Evolutionary conservation across 1,284 basidiomycete genomes (phyloP).

Genomic region (Rhodotorula sp.): DNA sequence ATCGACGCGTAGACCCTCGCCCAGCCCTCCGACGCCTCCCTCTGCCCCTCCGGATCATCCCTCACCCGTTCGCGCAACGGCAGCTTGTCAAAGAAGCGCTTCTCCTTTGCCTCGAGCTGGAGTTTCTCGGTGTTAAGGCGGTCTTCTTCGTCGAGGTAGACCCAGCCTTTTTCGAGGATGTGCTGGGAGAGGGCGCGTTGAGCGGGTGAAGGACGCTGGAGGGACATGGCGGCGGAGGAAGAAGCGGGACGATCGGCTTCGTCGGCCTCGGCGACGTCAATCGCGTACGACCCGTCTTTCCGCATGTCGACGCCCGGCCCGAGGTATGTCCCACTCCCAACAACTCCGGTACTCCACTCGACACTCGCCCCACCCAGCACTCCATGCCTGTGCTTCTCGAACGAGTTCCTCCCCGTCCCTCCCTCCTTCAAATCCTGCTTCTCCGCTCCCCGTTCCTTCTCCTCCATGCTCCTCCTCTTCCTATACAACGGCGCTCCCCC

Average conservation of each 20-base stretch:
- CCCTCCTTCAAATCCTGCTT: not conserved
- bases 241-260: not conserved
- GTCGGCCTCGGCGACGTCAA: not conserved
- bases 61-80: constrained; percentile 32
- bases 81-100: constrained; percentile 9
- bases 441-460: not conserved
- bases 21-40: constrained; percentile 25
- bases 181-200: constrained; percentile 10
- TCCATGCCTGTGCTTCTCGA: constrained; percentile 17
- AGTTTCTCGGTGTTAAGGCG: constrained; percentile 21
- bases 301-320: constrained; percentile 31
- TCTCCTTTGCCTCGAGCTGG: constrained; percentile 10
- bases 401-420: not conserved
- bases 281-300: constrained; percentile 9
- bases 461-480: not conserved
- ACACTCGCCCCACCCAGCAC: constrained; percentile 23
- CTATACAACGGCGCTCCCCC: not conserved
- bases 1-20: constrained; percentile 20
- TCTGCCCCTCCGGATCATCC: constrained; percentile 2
- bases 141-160: constrained; percentile 31
- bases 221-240: not conserved
- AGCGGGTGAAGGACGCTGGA: not conserved
- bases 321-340: constrained; percentile 26
- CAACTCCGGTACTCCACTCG: constrained; percentile 29
- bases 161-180: constrained; percentile 25